phyloP scores from a whole-genome alignment of 495 filamentous ascomycete species.

The Durotheca rogersii region DNA sequence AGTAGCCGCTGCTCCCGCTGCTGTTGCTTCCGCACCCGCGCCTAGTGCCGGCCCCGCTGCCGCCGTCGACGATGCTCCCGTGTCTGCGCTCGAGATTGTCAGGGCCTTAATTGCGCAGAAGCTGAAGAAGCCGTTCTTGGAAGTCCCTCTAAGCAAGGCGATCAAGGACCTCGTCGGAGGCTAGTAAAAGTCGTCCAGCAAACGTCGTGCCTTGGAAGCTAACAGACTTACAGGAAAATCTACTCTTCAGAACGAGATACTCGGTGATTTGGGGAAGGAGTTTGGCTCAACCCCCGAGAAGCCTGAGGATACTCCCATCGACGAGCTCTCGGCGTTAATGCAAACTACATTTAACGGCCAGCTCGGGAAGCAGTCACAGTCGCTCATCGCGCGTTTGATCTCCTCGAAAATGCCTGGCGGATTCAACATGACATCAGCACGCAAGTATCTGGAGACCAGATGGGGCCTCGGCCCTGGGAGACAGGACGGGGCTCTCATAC shows the following conservation, averaged over 20 bases:
- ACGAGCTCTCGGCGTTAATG: slow-evolving; percentile 93
- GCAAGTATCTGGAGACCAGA: slow-evolving; percentile 91
- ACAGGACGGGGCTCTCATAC: slow-evolving; percentile 86
- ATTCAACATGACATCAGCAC: slow-evolving; percentile 93
- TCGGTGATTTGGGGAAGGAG: slow-evolving; percentile 95
- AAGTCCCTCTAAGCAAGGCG: slow-evolving; percentile 92
- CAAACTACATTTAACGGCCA: slow-evolving; percentile 97
- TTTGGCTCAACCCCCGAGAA: slow-evolving; percentile 98
- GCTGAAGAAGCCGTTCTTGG: slow-evolving; percentile 86
- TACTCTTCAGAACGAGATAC: slow-evolving; percentile 95
- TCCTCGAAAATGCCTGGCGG: slow-evolving; percentile 99
- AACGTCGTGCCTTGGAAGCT: not conserved
- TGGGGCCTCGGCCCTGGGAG: slow-evolving; percentile 88
- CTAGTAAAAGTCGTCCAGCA: slow-evolving; percentile 47
- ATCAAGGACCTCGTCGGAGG: slow-evolving; percentile 99
- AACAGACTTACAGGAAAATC: slow-evolving; percentile 70
- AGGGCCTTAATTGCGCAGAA: slow-evolving; percentile 95
- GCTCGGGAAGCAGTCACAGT: slow-evolving; percentile 93
- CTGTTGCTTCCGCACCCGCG: slow-evolving; percentile 56
- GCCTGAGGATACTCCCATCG: slow-evolving; percentile 94
- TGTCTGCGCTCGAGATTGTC: slow-evolving; percentile 86
- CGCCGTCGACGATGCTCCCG: slow-evolving; percentile 79
- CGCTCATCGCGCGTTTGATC: slow-evolving; percentile 87
- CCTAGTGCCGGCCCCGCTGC: slow-evolving; percentile 85
- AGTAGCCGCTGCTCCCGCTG: slow-evolving; percentile 53